phyloP scores from a whole-genome alignment of 2,329 filamentous ascomycete species.

The Setomelanomma holmii region DNA sequence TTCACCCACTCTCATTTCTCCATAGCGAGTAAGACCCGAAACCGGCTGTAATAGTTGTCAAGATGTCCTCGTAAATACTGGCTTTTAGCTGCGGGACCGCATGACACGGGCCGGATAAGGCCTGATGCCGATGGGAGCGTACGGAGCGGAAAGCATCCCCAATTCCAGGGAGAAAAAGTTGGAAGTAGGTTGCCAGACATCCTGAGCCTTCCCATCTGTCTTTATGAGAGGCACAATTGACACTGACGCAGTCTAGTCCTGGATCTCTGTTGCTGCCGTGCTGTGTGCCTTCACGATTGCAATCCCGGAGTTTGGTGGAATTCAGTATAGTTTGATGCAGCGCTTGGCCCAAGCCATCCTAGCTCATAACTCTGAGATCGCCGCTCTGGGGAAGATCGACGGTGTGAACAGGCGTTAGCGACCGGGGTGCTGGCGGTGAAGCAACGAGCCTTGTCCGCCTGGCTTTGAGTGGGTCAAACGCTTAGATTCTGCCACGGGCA shows the following conservation, averaged over 20 bases:
- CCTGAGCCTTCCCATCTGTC: constrained; percentile 1
- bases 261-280: constrained; percentile 11
- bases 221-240: constrained; percentile 23
- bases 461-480: constrained; percentile 22
- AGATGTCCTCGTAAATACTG: background rate
- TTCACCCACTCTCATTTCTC: background rate
- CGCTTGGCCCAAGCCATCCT: constrained; percentile 14
- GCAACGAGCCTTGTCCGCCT: constrained; percentile 1
- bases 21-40: background rate
- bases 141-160: no score
- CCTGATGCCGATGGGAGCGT: background rate
- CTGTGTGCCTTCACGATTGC: constrained; percentile 22
- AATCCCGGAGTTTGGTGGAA: constrained; percentile 17
- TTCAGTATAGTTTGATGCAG: constrained; percentile 19
- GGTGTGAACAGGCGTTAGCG: background rate
- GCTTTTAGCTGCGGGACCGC: background rate
- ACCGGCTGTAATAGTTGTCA: background rate
- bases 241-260: constrained; percentile 19
- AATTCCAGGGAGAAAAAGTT: constrained; percentile 1
- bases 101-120: background rate
- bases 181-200: constrained; percentile 2
- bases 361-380: constrained; percentile 29
- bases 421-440: constrained; percentile 31
- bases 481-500: constrained; percentile 33
- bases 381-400: constrained; percentile 33